A percentile compares a stretch with the other conserved stretches of the same genome.
Conservation (phyloP, 2,329 filamentous ascomycete genomes). For the Furcasterigmium sp. region DNA sequence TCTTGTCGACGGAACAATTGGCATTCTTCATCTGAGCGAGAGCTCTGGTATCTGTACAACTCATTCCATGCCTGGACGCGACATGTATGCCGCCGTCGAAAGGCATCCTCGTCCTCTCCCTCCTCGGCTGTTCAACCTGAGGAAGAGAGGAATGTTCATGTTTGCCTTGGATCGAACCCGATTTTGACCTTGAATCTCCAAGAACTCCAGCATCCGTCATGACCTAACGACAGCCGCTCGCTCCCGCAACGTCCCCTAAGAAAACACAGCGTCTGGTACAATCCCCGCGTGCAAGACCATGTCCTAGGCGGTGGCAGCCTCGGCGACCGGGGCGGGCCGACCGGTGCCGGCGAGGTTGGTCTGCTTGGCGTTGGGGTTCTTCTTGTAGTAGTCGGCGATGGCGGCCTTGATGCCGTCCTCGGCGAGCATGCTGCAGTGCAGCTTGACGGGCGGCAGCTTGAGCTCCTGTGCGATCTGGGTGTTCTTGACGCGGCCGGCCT, state of each 20-base stretch:
- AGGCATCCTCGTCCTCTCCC: too few relatives aligned
- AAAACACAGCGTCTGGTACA: background rate
- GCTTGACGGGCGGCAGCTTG: conserved; percentile 82
- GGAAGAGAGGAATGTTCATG: background rate
- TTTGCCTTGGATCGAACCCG: background rate
- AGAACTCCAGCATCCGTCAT: background rate
- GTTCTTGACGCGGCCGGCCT: conserved; percentile 89
- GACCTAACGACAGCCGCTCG: background rate
- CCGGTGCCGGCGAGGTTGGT: conserved; percentile 76
- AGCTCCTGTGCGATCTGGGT: conserved; percentile 98
- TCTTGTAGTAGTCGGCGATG: conserved; percentile 85
- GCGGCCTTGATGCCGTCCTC: conserved; percentile 90
- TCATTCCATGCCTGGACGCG: background rate
- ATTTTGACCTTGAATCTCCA: background rate
- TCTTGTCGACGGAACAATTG: background rate
- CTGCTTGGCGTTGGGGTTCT: conserved; percentile 68
- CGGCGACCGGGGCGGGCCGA: conserved; percentile 57
- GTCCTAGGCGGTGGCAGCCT: conserved; percentile 16
- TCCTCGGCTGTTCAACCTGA: too few relatives aligned
- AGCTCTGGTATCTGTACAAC: conserved; percentile 1
- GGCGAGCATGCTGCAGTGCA: conserved; percentile 88
- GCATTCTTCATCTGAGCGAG: conserved; percentile 1
- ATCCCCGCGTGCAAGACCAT: background rate
- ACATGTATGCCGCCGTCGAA: too few relatives aligned
- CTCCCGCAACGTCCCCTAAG: background rate